Evolutionary conservation across 1,139 yeast genomes (phyloP).

Genomic region (Geotrichum fermentans): DNA sequence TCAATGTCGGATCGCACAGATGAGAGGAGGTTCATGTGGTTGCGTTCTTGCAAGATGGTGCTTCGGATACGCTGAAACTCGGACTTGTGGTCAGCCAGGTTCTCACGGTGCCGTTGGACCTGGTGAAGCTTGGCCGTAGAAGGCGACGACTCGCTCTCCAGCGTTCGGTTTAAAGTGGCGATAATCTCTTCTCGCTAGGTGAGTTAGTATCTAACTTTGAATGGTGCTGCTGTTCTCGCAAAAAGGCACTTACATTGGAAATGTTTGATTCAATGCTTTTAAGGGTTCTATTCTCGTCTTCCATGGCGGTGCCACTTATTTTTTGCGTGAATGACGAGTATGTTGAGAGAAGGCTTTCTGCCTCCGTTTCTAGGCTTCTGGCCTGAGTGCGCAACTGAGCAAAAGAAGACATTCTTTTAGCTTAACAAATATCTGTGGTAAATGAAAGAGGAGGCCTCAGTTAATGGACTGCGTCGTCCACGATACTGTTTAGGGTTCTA

Average conservation of each 20-base stretch:
- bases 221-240: too few relatives aligned
- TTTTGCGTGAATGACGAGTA: constrained; percentile 53
- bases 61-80: constrained; percentile 57
- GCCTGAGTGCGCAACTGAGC: constrained; percentile 52
- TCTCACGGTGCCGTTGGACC: constrained; percentile 74
- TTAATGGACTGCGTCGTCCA: too few relatives aligned
- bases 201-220: constrained; percentile 7
- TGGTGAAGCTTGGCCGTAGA: constrained; percentile 77
- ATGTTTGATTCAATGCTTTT: constrained; percentile 43
- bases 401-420: constrained; percentile 36
- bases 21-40: constrained; percentile 64
- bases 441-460: too few relatives aligned
- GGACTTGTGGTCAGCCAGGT: constrained; percentile 61
- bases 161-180: constrained; percentile 40
- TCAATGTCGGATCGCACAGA: constrained; percentile 76
- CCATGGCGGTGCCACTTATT: constrained; percentile 45
- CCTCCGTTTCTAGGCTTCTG: constrained; percentile 52
- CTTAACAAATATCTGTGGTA: too few relatives aligned
- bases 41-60: constrained; percentile 66
- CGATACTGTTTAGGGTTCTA: too few relatives aligned
- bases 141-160: constrained; percentile 56
- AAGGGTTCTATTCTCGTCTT: constrained; percentile 46
- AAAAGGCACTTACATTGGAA: constrained; percentile 29
- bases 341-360: constrained; percentile 48
- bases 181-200: constrained; percentile 42